Percentiles rank a stretch among this genome's conserved stretches.
Evolutionary conservation across 768 basidiomycete genomes (phyloP).

Genomic region (Phaffia australis): DNA sequence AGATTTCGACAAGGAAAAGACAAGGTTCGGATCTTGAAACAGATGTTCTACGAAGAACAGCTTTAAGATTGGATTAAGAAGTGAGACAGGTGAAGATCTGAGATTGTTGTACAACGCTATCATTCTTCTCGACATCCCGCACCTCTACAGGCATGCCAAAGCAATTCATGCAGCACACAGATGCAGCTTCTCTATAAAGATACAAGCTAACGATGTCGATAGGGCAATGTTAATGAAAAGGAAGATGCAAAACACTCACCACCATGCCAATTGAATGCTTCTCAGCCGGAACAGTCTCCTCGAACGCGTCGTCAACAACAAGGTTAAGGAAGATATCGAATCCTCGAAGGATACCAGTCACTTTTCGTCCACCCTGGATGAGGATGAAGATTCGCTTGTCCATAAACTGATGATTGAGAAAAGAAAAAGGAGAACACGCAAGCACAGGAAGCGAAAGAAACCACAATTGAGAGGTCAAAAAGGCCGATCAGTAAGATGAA

Average conservation of each 20-base stretch:
- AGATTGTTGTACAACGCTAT: not conserved
- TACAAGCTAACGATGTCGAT: too few species aligned
- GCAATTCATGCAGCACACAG: not conserved
- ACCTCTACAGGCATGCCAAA: too few species aligned
- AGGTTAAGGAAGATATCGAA: conserved; percentile 99
- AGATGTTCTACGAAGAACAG: not conserved
- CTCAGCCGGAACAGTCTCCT: conserved; percentile 80
- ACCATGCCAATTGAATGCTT: conserved; percentile 86
- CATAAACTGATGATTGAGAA: conserved; percentile 63
- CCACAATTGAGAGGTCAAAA: not conserved
- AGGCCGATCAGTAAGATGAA: not conserved
- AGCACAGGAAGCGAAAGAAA: conserved; percentile 2
- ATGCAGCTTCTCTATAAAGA: too few species aligned
- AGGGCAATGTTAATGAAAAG: not conserved
- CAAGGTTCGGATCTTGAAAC: not conserved
- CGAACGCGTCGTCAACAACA: conserved; percentile 87
- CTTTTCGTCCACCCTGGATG: conserved; percentile 68
- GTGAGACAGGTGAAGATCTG: not conserved
- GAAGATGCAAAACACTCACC: conserved; percentile 45
- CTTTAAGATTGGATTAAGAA: not conserved
- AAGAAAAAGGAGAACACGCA: not conserved
- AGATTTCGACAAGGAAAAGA: not conserved
- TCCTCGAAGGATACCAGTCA: conserved; percentile 86
- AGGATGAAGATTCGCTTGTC: conserved; percentile 94
- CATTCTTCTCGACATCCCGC: not conserved